Evolutionary conservation across 805 yeast species (phyloP).

Genomic region (Saturnispora ahearnii): DNA sequence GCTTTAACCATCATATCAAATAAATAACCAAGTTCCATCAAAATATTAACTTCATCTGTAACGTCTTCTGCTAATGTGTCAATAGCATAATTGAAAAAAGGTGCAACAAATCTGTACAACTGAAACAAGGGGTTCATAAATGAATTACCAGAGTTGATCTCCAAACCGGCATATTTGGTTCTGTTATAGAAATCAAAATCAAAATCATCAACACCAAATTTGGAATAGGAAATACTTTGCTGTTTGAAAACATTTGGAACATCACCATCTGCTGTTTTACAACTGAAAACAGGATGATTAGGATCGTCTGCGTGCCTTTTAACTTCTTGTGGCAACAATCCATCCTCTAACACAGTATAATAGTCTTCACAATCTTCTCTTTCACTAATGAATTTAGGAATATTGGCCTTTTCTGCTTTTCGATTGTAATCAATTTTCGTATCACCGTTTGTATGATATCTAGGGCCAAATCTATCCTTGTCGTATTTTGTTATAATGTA

Average conservation of each 20-base stretch:
- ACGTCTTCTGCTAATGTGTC: constrained; percentile 47
- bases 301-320: constrained; percentile 12
- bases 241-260: constrained; percentile 71
- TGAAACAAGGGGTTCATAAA: constrained; percentile 74
- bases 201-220: constrained; percentile 89
- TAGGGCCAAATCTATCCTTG: constrained; percentile 44
- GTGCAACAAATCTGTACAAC: constrained; percentile 67
- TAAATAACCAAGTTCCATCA: constrained; percentile 79
- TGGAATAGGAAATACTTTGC: constrained; percentile 71
- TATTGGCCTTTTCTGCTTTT: constrained; percentile 18
- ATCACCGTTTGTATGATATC: constrained; percentile 34
- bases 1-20: constrained; percentile 89
- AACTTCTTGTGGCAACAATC: constrained; percentile 9
- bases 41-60: constrained; percentile 39
- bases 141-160: constrained; percentile 73
- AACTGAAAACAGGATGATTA: constrained; percentile 21
- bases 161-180: constrained; percentile 75
- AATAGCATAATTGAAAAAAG: constrained; percentile 56
- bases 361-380: constrained; percentile 27
- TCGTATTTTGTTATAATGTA: constrained; percentile 44
- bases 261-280: constrained; percentile 27
- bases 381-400: constrained; percentile 58
- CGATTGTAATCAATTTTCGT: constrained; percentile 28
- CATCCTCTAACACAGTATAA: constrained; percentile 8
- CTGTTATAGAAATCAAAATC: constrained; percentile 80